These are phyloP conservation scores for Myriosclerotinia duriaeana DNA, from an alignment of 2,329 filamentous ascomycete species.

Conservation along the genomic window DNA sequence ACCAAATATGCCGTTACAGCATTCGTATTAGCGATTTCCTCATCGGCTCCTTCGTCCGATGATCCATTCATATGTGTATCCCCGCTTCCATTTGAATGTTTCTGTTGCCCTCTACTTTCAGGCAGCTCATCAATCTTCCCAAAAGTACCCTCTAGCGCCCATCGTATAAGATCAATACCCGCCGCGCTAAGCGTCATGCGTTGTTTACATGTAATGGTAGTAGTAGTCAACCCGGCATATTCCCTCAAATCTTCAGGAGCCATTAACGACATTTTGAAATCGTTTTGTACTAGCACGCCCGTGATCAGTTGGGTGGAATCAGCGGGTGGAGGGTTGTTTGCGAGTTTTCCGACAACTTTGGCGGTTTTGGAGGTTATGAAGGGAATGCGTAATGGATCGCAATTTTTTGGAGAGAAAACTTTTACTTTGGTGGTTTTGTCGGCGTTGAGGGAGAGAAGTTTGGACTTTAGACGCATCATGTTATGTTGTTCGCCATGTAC, in stretches of 20 bases:
- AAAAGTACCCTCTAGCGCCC: constrained; percentile 93
- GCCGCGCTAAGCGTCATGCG: constrained; percentile 84
- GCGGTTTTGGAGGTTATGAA: constrained; percentile 95
- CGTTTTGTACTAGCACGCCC: constrained; percentile 93
- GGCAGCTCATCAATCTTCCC: constrained; percentile 72
- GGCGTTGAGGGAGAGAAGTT: constrained; percentile 87
- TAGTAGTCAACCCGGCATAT: constrained; percentile 95
- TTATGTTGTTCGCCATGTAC: constrained; percentile 97
- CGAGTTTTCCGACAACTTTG: constrained; percentile 93
- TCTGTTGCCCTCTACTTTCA: constrained; percentile 42
- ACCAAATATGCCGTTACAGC: constrained; percentile 62
- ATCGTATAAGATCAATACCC: constrained; percentile 85
- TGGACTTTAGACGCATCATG: constrained; percentile 96
- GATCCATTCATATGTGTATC: constrained; percentile 43
- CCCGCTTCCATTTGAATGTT: constrained; percentile 41
- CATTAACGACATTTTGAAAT: constrained; percentile 97
- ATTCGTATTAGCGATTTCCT: constrained; percentile 53
- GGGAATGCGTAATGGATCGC: constrained; percentile 89
- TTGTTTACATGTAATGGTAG: constrained; percentile 89
- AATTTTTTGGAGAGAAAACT: constrained; percentile 91
- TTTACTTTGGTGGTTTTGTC: constrained; percentile 77
- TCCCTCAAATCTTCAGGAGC: constrained; percentile 93
- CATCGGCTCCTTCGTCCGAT: constrained; percentile 60
- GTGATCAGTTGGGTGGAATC: constrained; percentile 65
- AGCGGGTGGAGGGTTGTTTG: constrained; percentile 65